phyloP scores from a whole-genome alignment of 768 basidiomycete genomes.

The Xerocomus spinulosus region DNA sequence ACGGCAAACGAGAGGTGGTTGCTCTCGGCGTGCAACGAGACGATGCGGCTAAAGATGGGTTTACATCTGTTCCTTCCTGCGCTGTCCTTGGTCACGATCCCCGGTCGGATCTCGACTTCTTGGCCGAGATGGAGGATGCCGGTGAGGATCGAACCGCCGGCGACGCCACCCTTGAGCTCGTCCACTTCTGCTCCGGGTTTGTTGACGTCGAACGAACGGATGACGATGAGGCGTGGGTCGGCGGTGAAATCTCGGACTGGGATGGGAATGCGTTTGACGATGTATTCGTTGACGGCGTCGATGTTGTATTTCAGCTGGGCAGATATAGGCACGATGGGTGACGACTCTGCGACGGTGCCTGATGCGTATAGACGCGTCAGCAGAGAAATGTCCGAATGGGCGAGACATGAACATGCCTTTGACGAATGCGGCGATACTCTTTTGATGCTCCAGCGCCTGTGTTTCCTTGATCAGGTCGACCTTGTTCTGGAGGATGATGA shows the following conservation, averaged over 20 bases:
- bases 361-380: neutral
- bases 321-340: slow-evolving; percentile 98
- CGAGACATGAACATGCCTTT: slow-evolving; percentile 55
- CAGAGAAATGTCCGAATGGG: neutral
- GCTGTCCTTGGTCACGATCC: slow-evolving; percentile 93
- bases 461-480: slow-evolving; percentile 96
- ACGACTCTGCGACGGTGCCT: slow-evolving; percentile 97
- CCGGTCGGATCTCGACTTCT: slow-evolving; percentile 96
- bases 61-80: slow-evolving; percentile 87
- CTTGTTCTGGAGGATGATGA: slow-evolving; percentile 98
- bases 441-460: slow-evolving; percentile 92
- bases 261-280: slow-evolving; percentile 93
- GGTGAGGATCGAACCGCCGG: slow-evolving; percentile 92
- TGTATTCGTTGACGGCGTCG: slow-evolving; percentile 98
- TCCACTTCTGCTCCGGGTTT: slow-evolving; percentile 97
- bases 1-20: slow-evolving; percentile 94
- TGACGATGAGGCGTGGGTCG: slow-evolving; percentile 92
- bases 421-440: slow-evolving; percentile 92
- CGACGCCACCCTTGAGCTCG: slow-evolving; percentile 96
- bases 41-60: slow-evolving; percentile 89
- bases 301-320: slow-evolving; percentile 99
- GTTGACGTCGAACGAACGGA: slow-evolving; percentile 99
- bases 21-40: slow-evolving; percentile 91
- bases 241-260: slow-evolving; percentile 91
- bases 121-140: slow-evolving; percentile 87